Evolutionary conservation across 805 yeast species (phyloP), one percentile per base, ranked within the genome.

Genomic region (Hanseniaspora mollemarum): DNA sequence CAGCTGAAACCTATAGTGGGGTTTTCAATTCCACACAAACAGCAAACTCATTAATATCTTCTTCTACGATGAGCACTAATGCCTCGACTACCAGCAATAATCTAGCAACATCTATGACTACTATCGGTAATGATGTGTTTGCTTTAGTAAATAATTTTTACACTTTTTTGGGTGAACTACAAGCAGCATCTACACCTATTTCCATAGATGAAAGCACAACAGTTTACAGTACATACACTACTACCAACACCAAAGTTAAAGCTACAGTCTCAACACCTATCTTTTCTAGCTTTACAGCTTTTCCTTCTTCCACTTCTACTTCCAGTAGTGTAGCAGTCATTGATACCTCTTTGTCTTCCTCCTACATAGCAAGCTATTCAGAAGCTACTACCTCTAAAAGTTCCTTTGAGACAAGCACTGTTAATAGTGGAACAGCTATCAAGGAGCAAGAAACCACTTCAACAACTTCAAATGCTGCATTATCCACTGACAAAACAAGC

Each of bases 241-340:
- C 32, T 3, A 25, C 32, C 4, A 39, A 39, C 32, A 8, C 26
- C 18, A 24, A 25, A 16, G 24, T 15, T n/a, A 36, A 36, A 8
- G 25, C 22, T 8, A 36, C 22, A 18, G 28, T 22, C 18, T 16
- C 26, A 24, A 24, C 29, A 12, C 36, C 36, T 28, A 28, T 13
- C 32, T n/a, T n/a, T n/a, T n/a, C n/a, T n/a, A n/a, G n/a, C n/a
- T n/a, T n/a, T n/a, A n/a, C n/a, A n/a, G n/a, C n/a, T n/a, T n/a
- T n/a, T n/a, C n/a, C n/a, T n/a, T n/a, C n/a, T n/a, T 13, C 21
- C 10, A 15, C 36, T 32, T 22, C 31, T 13, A 32, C 29, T 16
- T 18, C 31, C 22, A 28, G 37, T 24, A 8, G 39, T 24, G 12
- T 6, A 33, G 24, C 57, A 25, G 29, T 54, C 2, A 21, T 56